These are phyloP conservation scores for Lepidium sativum DNA, from an alignment of 345 rosid genomes.

Conservation along the genomic window DNA sequence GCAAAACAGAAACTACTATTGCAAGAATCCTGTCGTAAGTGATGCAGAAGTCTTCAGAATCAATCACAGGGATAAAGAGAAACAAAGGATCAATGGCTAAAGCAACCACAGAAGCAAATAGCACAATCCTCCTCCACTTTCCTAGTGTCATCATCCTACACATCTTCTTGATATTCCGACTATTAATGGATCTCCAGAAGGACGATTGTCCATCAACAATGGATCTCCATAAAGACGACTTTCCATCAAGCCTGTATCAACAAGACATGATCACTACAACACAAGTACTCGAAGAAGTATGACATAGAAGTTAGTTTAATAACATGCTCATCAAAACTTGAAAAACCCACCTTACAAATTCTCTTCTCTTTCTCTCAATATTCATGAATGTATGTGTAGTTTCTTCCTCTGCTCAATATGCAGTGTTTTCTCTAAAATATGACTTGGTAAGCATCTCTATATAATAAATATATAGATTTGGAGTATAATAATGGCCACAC, in stretches of 20 bases:
- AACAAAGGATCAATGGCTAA: slow-evolving; percentile 23
- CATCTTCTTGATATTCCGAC: background rate
- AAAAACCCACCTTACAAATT: background rate
- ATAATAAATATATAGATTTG: too few relatives aligned
- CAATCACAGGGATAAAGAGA: slow-evolving; percentile 17
- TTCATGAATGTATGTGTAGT: background rate
- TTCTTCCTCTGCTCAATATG: background rate
- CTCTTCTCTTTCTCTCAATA: background rate
- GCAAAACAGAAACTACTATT: background rate
- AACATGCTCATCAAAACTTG: background rate
- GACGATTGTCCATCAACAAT: background rate
- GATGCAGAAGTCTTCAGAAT: background rate
- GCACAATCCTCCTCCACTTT: background rate
- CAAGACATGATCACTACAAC: background rate
- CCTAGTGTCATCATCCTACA: slow-evolving; percentile 27
- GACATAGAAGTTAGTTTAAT: background rate
- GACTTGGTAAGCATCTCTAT: too few relatives aligned
- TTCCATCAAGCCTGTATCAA: slow-evolving; percentile 31
- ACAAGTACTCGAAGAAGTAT: background rate
- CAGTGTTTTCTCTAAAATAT: background rate
- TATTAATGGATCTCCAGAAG: too few relatives aligned
- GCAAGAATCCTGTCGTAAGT: background rate
- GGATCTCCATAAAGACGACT: background rate
- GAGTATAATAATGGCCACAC: too few relatives aligned
- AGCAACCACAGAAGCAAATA: background rate